Evolutionary conservation across 495 filamentous ascomycete genomes (phyloP).

Genomic region (Cercophora sp.): DNA sequence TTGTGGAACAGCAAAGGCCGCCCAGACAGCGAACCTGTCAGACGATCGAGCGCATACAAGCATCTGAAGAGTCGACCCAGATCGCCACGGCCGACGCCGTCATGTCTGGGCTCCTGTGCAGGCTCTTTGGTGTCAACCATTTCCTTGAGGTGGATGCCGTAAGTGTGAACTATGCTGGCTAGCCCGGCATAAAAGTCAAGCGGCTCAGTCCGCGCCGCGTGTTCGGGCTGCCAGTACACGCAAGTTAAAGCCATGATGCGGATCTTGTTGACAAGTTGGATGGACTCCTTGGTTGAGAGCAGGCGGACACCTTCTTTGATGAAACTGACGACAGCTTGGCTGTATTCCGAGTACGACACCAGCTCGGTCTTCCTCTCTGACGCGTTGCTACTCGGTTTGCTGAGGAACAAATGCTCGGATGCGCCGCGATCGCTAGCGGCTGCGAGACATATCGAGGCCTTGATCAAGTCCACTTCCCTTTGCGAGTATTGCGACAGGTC

Average conservation of each 20-base stretch:
- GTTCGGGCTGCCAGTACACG: constrained; percentile 28
- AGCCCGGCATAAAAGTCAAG: constrained; percentile 16
- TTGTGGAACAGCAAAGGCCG: constrained; percentile 64
- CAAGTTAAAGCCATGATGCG: constrained; percentile 24
- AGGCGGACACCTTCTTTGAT: constrained; percentile 25
- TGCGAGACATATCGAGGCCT: constrained; percentile 45
- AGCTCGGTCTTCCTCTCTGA: constrained; percentile 13
- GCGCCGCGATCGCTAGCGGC: constrained; percentile 43
- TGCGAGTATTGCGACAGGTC: constrained; percentile 3
- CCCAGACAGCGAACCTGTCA: constrained; percentile 60
- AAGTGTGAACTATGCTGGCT: constrained; percentile 59
- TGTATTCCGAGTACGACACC: constrained; percentile 35
- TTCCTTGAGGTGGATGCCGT: constrained; percentile 54
- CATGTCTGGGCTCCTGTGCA: neutral
- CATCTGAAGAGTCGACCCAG: constrained; percentile 54
- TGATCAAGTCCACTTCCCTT: constrained; percentile 24
- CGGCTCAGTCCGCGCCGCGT: constrained; percentile 14
- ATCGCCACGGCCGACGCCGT: neutral
- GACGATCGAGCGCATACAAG: constrained; percentile 63
- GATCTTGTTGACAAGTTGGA: constrained; percentile 15
- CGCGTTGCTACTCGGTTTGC: constrained; percentile 26
- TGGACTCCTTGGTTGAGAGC: constrained; percentile 9
- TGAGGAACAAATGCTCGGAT: constrained; percentile 25
- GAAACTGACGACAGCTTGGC: constrained; percentile 26
- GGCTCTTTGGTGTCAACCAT: constrained; percentile 2